Evolutionary conservation across 225 moss, liverwort and hornwort species (phyloP).

Genomic region (Bryoerythrophyllum caledonicum): DNA sequence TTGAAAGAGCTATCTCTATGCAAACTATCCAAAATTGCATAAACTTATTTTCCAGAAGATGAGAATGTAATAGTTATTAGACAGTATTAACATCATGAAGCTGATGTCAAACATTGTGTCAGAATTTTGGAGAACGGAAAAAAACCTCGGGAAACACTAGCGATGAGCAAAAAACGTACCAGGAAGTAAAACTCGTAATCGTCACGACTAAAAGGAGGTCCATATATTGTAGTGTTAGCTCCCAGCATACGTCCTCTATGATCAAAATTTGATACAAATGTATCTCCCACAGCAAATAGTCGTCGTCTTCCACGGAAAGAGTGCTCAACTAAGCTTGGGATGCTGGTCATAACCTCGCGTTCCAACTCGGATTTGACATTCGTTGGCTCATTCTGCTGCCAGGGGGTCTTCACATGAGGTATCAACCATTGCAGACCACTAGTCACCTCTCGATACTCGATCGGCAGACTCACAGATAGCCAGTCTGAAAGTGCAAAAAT

Average conservation of each 20-base stretch:
- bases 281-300: constrained; percentile 27
- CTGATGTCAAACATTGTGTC: not conserved
- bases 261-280: not conserved
- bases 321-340: constrained; percentile 15
- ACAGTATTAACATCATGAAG: not conserved
- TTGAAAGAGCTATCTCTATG: not conserved
- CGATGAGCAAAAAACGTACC: constrained; percentile 28
- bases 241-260: constrained; percentile 48
- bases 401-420: constrained; percentile 69
- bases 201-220: constrained; percentile 57
- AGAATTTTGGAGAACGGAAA: not conserved
- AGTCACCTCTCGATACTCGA: constrained; percentile 69
- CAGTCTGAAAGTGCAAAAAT: constrained; percentile 72
- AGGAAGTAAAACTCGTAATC: constrained; percentile 67
- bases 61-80: not conserved
- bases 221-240: constrained; percentile 58
- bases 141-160: not conserved
- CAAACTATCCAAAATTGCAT: not conserved
- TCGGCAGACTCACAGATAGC: constrained; percentile 69
- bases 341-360: constrained; percentile 18
- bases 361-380: constrained; percentile 19
- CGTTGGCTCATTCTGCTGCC: constrained; percentile 34
- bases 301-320: constrained; percentile 38
- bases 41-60: not conserved
- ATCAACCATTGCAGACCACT: constrained; percentile 77